Base-by-base conservation (phyloP, 2,329 filamentous ascomycete genomes). In the Amphichorda felina region DNA sequence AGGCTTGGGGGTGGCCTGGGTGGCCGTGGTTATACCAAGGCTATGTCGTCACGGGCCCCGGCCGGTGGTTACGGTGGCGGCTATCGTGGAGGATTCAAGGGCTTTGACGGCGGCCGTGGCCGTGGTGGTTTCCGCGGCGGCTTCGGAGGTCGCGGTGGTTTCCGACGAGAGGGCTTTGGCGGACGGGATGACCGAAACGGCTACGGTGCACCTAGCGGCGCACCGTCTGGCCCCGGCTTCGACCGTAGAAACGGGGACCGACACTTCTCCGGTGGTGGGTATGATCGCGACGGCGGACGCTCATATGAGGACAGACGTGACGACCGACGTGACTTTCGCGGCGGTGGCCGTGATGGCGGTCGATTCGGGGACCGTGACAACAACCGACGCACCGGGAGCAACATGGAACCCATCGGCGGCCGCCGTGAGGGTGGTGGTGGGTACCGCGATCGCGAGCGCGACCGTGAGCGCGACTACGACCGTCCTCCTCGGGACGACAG, bases 1-100 rank as follows among this genome's bases (percentile, higher is more conserved):
- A 81, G 91, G 43, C 81, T 94, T 35, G 91, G 89, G 39, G 91
- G 91, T 45, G 91, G 91, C 32, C 74, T 95, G 3, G 91, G 91
- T 42, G 89, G 89, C 31, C 79, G 91, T 49, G 83, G 85, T 44
- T 96, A 96, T 60, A 96, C 89, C 38, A 93, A 89, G 59, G 68
- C 77, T 44, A 73, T 81, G 34, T 85, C 85, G 43, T 81, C 70
- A 40, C 68, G 72, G 8, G 74, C 72, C 37, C 75, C 72, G 22
- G 66, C 68, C 22, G 70, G 77, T 43, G 75, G 75, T 35, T 70
- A 70, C 35, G 70, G 71, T 32, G 70, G 73, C 41, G 66, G 64
- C 24, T 60, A 57, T 17, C 48, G 54, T 10, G 65, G 63, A 6
- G 57, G 62, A 16, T 63, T 59, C 45, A 57, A 55, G 37, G 63